Base-by-base conservation (phyloP, 176 grass and related monocot genomes). In the Eremochloa ophiuroides region DNA sequence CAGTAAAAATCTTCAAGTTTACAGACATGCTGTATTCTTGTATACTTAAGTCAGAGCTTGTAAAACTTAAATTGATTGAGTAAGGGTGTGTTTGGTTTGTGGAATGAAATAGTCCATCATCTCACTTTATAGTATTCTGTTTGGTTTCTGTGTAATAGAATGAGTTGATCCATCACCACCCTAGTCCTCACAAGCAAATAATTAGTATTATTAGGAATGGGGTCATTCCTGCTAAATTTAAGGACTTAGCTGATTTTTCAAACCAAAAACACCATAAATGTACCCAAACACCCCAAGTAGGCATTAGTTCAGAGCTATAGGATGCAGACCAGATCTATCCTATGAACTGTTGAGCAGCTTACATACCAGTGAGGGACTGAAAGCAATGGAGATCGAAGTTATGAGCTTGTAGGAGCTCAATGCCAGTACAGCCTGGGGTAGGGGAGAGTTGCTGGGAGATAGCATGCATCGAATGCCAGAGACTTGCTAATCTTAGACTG, bases 401-500 rank as follows among this genome's bases (percentile, higher is more conserved):
- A 73, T 99, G 79, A 16, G 96, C 96, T 17, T 90, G 88, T 23
- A 99, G 80, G 40, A 95, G 89, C 46, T 99, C 91, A 9, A 95
- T 95, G 69, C 96, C 96, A 26, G 55, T 87, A 66, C 96, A 99
- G 20, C 96, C 96, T 22, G 15, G 67, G 40, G 50, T 84, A 72
- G 93, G 96, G 22, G 96, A 99, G 4, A 99, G 86, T 76, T 95
- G 96, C 87, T 99, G 96, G 39, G 96, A 93, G 82, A 99, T 99
- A 31, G 96, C 96, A 15, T 95, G 90, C 96, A 99, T 99, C 1
- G 93, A 99, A 70, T 99, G 96, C 93, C 93, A 99, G 68, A 99
- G 88, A 89, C 92, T 95, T 67, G 96, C 96, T 37, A 99, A 72
- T 20, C 96, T 87, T 72, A 95, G 74, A 72, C 93, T 93, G 65